Conservation (phyloP, 306 rosid genomes). For the Astragalus glycyphyllos region DNA sequence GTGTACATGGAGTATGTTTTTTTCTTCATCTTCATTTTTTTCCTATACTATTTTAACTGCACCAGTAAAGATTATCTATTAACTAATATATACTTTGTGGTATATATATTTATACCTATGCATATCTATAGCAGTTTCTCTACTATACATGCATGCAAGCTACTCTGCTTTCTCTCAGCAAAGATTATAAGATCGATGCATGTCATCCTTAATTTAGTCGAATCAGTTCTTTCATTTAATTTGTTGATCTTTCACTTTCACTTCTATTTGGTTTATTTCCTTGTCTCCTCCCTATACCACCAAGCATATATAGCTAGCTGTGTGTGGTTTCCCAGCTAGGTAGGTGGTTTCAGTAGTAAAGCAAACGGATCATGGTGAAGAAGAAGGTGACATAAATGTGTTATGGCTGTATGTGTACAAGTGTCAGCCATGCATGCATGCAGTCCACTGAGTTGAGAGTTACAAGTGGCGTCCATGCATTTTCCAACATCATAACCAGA, state of each 20-base stretch:
- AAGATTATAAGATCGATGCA: too few species aligned
- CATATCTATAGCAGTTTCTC: background rate
- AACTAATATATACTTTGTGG: conserved; percentile 7
- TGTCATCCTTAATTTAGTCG: background rate
- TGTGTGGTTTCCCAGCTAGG: background rate
- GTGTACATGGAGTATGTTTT: background rate
- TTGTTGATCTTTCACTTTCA: background rate
- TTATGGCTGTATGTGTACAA: conserved; percentile 45
- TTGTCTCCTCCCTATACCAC: too few species aligned
- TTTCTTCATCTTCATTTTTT: background rate
- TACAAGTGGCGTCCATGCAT: conserved; percentile 59
- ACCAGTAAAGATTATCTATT: background rate
- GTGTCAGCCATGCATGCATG: conserved; percentile 82
- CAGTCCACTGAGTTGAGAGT: conserved; percentile 22
- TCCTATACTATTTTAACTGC: background rate
- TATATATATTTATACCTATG: background rate
- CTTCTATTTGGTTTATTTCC: background rate
- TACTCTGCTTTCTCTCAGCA: background rate
- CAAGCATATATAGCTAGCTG: background rate
- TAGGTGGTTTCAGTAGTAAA: conserved; percentile 36
- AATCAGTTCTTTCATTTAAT: background rate
- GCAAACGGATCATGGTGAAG: conserved; percentile 4
- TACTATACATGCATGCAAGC: conserved; percentile 40
- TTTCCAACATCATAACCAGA: conserved; percentile 35
- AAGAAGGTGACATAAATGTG: conserved; percentile 39